A percentile compares a stretch with the other conserved stretches of the same genome.
Conservation (phyloP, 2,329 filamentous ascomycete genomes). For the Pestalotiopsis sp. region DNA sequence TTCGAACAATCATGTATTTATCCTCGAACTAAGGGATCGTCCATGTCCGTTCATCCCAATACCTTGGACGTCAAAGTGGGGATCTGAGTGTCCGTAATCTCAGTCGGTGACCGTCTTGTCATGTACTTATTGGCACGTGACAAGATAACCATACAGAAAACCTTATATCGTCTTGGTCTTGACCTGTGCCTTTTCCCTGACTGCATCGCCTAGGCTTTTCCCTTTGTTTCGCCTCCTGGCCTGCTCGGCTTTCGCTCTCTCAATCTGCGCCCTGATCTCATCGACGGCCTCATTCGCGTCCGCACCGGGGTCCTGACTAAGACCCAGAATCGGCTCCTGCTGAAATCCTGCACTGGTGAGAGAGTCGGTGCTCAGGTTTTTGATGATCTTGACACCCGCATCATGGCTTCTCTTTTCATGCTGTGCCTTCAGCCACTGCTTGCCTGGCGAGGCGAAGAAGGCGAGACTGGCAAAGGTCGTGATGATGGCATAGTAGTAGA, state of each 20-base stretch:
- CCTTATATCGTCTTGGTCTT: neutral
- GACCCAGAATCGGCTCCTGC: slow-evolving; percentile 70
- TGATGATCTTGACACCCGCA: slow-evolving; percentile 47
- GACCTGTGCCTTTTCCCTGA: neutral
- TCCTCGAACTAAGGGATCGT: too few relatives aligned
- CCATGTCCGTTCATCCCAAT: too few relatives aligned
- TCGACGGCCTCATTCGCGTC: slow-evolving; percentile 79
- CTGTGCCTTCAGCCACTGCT: slow-evolving; percentile 56
- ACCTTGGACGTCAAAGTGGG: too few relatives aligned
- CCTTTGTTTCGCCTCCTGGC: slow-evolving; percentile 31
- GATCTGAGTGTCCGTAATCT: too few relatives aligned
- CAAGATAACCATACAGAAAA: neutral
- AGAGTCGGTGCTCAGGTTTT: slow-evolving; percentile 60
- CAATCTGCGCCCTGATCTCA: slow-evolving; percentile 75
- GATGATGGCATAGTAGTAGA: slow-evolving; percentile 85
- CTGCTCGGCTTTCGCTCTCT: slow-evolving; percentile 52
- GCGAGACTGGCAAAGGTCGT: slow-evolving; percentile 66
- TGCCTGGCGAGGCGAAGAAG: slow-evolving; percentile 82
- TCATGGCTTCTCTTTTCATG: slow-evolving; percentile 60
- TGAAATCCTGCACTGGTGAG: slow-evolving; percentile 38
- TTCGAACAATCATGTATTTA: too few relatives aligned
- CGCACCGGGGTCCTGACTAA: slow-evolving; percentile 74
- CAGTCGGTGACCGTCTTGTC: too few relatives aligned
- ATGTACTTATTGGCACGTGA: neutral
- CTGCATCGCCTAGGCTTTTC: neutral